Base-by-base conservation (phyloP, 345 rosid genomes). In the Brassica incana region DNA sequence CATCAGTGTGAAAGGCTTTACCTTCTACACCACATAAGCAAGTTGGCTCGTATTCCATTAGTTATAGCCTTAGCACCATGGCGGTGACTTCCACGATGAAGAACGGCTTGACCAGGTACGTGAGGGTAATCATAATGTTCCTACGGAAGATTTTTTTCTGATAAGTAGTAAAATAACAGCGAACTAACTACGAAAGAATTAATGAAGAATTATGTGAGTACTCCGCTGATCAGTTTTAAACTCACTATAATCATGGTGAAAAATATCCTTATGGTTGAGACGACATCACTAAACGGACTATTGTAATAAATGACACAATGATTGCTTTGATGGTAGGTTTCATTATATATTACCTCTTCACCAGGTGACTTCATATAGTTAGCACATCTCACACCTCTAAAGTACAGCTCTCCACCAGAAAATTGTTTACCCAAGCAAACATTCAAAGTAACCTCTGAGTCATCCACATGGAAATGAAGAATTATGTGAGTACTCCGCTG, bases 11-110 rank as follows among this genome's bases (percentile, higher is more conserved):
- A 48, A 48, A 66, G 38, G 60, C 56, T 35, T 79, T 87, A 92
- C 98, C 98, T 95, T 87, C 94, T 88, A 78, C 99, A 93, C 99
- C 99, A 95, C 78, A 95, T 56, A 25, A 95, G 84, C 80, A 95
- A 79, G 87, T 95, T 95, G 81, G 83, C 87, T 75, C 98, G 82
- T 71, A 84, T 86, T 27, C 97, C 99, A 14, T 89, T 64, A 36
- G 87, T 87, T 65, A 96, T 91, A 76, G 99, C 98, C 83, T 93
- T 88, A 65, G 94, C 99, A 79, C 99, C 98, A 86, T 95, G 99
- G 72, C 98, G 89, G 75, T 93, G 97, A 73, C 92, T 88, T 63
- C 99, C 99, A 40, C 91, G 87, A 82, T 95, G 98, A 83, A 93
- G 96, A 73, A 95, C 79, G 50, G 97, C 99, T 12, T 68, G 85